phyloP scores from a whole-genome alignment of 2,329 filamentous ascomycete genomes.

The Fusarium marasasianum region DNA sequence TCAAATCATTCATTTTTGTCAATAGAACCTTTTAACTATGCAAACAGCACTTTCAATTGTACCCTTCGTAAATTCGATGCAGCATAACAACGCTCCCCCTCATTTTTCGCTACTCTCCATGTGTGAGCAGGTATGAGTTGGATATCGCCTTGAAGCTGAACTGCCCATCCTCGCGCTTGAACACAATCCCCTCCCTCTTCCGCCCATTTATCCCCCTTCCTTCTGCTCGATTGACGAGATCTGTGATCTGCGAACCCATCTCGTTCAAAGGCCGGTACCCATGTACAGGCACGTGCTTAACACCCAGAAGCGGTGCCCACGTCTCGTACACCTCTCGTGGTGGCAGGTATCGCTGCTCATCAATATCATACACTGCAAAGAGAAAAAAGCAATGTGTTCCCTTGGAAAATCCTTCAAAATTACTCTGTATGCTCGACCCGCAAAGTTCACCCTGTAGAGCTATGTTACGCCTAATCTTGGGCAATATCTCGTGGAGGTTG shows the following conservation, averaged over 20 bases:
- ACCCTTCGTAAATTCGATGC: slow-evolving; percentile 38
- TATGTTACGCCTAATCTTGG: slow-evolving; percentile 22
- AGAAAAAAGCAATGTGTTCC: slow-evolving; percentile 46
- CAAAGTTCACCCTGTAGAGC: slow-evolving; percentile 41
- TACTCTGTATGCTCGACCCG: slow-evolving; percentile 36
- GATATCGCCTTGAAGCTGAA: slow-evolving; percentile 42
- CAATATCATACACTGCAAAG: slow-evolving; percentile 47
- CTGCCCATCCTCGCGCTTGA: slow-evolving; percentile 32
- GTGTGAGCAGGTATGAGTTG: slow-evolving; percentile 42
- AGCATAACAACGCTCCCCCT: background rate
- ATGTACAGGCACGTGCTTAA: slow-evolving; percentile 47
- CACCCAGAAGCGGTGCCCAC: slow-evolving; percentile 39
- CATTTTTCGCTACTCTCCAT: slow-evolving; percentile 30
- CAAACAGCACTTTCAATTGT: slow-evolving; percentile 37
- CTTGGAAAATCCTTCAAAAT: slow-evolving; percentile 35
- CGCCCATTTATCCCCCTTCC: slow-evolving; percentile 34
- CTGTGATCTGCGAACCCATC: slow-evolving; percentile 14
- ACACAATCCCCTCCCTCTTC: slow-evolving; percentile 40
- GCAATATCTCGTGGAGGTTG: slow-evolving; percentile 17
- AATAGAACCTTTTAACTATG: slow-evolving; percentile 45
- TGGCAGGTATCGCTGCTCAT: slow-evolving; percentile 39
- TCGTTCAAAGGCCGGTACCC: slow-evolving; percentile 29
- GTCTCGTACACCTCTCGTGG: slow-evolving; percentile 41
- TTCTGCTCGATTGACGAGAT: slow-evolving; percentile 34
- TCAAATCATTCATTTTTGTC: slow-evolving; percentile 42